Percentiles rank a stretch among this genome's conserved stretches.
phyloP scores from a whole-genome alignment of 1,284 basidiomycete genomes.

The Apiotrichum mycotoxinovorans region DNA sequence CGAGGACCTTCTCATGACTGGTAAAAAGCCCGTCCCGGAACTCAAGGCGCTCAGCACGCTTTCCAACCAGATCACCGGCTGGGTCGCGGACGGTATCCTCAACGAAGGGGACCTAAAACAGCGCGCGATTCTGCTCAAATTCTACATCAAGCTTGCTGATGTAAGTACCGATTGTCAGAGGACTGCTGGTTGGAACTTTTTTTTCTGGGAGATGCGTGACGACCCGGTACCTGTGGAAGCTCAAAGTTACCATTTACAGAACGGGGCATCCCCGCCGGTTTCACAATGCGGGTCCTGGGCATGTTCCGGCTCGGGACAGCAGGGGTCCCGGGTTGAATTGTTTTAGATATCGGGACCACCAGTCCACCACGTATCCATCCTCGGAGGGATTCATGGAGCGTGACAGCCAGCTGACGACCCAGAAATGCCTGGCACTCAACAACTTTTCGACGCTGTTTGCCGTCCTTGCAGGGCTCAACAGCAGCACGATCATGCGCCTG shows the following conservation, averaged over 20 bases:
- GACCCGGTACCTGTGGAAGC: no score
- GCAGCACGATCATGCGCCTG: slow-evolving; percentile 84
- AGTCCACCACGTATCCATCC: no score
- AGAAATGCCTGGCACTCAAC: slow-evolving; percentile 85
- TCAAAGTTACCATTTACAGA: no score
- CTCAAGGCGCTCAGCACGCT: slow-evolving; percentile 85
- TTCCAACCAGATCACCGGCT: slow-evolving; percentile 88
- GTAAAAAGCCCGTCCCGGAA: slow-evolving; percentile 69
- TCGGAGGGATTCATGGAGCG: background rate
- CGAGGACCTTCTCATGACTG: slow-evolving; percentile 83
- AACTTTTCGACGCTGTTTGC: slow-evolving; percentile 97
- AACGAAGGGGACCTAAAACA: slow-evolving; percentile 79
- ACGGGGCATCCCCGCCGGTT: no score
- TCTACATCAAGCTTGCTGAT: slow-evolving; percentile 90
- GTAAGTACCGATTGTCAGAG: slow-evolving; percentile 61
- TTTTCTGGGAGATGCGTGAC: no score
- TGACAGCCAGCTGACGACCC: slow-evolving; percentile 5
- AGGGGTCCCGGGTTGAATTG: no score
- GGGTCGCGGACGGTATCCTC: slow-evolving; percentile 89
- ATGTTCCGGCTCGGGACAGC: no score
- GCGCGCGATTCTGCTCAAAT: slow-evolving; percentile 76
- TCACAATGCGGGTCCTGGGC: no score
- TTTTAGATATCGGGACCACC: slow-evolving; percentile 2
- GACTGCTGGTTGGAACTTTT: no score
- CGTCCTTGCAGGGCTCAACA: slow-evolving; percentile 91